These are phyloP conservation scores for Fagus sylvatica DNA, from an alignment of 306 rosid genomes.

Conservation along the genomic window DNA sequence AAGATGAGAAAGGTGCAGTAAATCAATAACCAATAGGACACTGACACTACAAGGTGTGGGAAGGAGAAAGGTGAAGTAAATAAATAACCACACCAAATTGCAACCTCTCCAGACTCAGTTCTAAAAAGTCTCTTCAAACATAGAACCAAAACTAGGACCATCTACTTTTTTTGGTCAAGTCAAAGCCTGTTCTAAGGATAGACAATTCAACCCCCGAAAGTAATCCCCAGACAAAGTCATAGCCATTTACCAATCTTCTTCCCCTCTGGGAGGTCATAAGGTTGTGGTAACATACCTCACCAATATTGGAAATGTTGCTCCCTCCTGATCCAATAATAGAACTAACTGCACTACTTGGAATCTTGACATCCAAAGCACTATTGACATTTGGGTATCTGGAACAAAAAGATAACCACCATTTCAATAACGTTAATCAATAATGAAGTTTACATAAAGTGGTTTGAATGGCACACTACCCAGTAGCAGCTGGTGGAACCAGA, in stretches of 20 bases:
- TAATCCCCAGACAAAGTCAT: not conserved
- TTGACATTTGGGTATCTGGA: slow-evolving; percentile 26
- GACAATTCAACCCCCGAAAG: not conserved
- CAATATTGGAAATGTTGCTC: slow-evolving; percentile 15
- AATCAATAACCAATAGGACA: not conserved
- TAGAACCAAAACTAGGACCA: not conserved
- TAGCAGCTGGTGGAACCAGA: slow-evolving; percentile 9
- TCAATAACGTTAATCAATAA: not conserved
- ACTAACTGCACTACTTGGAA: slow-evolving; percentile 20
- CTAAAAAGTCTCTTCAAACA: not conserved
- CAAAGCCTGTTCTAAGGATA: not conserved
- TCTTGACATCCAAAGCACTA: slow-evolving; percentile 18
- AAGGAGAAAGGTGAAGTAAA: not conserved
- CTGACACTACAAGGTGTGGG: not conserved
- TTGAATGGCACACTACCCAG: slow-evolving; percentile 24
- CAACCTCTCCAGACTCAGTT: not conserved
- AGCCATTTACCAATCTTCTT: not conserved
- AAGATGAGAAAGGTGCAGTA: not conserved
- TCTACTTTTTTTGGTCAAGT: not conserved
- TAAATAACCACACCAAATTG: not conserved
- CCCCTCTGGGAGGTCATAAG: not conserved
- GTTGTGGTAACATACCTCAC: slow-evolving; percentile 28
- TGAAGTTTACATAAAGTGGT: not conserved
- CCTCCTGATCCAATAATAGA: slow-evolving; percentile 24
- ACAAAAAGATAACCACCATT: not conserved